These are phyloP conservation scores for Fusarium tjaetaba DNA, from an alignment of 2,329 filamentous ascomycete genomes.

Conservation along the genomic window DNA sequence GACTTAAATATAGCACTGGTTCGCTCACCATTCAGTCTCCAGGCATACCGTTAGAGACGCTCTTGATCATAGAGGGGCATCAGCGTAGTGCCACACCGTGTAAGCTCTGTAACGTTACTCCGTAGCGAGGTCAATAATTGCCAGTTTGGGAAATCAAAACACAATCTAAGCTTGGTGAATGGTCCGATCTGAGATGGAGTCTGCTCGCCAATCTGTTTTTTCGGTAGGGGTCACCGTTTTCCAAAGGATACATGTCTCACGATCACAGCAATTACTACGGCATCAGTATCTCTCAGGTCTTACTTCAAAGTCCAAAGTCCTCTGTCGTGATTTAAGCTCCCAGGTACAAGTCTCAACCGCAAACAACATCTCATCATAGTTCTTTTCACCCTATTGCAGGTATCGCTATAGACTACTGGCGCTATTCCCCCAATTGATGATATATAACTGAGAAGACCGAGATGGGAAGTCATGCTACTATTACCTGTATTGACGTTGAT, in stretches of 20 bases:
- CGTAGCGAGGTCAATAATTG: neutral
- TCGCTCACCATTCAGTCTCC: neutral
- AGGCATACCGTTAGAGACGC: neutral
- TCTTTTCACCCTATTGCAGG: too few relatives aligned
- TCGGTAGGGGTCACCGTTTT: neutral
- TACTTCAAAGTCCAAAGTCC: too few relatives aligned
- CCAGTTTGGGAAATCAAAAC: neutral
- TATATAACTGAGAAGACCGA: neutral
- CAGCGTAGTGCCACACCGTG: neutral
- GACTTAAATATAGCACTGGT: neutral
- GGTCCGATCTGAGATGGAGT: neutral
- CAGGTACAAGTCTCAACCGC: neutral
- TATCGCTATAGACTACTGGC: too few relatives aligned
- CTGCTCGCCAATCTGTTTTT: neutral
- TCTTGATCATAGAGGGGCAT: neutral
- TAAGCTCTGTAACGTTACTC: neutral
- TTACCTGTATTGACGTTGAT: neutral
- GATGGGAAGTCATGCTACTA: neutral
- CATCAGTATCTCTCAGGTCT: neutral
- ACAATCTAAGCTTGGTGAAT: neutral
- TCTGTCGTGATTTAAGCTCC: too few relatives aligned
- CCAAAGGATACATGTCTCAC: neutral
- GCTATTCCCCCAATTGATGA: neutral
- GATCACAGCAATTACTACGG: neutral
- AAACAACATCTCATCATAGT: neutral